These are phyloP conservation scores for Mycena albidolilacea DNA, from an alignment of 768 basidiomycete species.

Conservation along the genomic window DNA sequence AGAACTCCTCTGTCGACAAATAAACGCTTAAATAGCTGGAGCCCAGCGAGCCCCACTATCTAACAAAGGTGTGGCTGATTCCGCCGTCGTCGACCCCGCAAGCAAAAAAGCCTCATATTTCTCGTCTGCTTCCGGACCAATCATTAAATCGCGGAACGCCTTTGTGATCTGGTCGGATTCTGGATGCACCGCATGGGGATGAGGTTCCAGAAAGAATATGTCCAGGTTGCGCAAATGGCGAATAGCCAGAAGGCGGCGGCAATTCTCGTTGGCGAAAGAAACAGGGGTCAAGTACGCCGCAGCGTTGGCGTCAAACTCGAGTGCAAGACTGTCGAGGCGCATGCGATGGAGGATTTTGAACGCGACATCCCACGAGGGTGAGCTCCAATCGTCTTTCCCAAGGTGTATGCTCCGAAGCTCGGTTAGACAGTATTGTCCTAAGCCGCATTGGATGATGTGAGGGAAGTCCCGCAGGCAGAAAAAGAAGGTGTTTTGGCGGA, in stretches of 20 bases:
- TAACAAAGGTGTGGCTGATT: no score
- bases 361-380: neutral
- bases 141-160: constrained; percentile 15
- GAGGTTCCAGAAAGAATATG: neutral
- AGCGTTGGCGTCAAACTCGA: neutral
- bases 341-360: neutral
- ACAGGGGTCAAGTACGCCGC: neutral
- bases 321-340: neutral
- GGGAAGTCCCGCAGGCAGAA: neutral
- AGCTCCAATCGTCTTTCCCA: neutral
- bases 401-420: constrained; percentile 6
- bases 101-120: constrained; percentile 5
- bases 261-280: neutral
- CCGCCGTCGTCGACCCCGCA: neutral
- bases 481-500: constrained; percentile 3
- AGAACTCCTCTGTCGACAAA: no score
- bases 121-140: constrained; percentile 10
- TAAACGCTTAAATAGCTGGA: no score
- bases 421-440: neutral
- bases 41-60: no score
- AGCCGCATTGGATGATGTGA: neutral
- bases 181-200: neutral
- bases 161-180: neutral
- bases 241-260: constrained; percentile 1
- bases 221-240: constrained; percentile 1